Base-by-base conservation (phyloP, 176 grass and related monocot species). In the Bothriochloa decipiens region DNA sequence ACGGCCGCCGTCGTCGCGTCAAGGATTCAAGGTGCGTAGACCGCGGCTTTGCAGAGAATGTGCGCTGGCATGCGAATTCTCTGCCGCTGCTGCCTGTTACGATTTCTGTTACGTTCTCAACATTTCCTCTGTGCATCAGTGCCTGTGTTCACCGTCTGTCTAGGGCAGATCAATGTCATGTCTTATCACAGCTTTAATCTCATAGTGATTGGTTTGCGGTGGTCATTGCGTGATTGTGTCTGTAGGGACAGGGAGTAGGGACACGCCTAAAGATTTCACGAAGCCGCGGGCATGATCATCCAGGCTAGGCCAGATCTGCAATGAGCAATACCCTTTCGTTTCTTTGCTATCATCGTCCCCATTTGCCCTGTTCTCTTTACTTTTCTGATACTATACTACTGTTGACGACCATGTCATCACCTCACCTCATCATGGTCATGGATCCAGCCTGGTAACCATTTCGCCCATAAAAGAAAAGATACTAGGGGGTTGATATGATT, bases 391-490 rank as follows among this genome's bases (percentile, higher is more conserved):
- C n/a, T 72, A 70, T 18, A 11, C 8, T 62, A 11, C 6, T 62
- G 7, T 2, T 26, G 69, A 27, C 74, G 68, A 57, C 65, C 85
- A 80, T 43, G 68, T 26, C 86, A 62, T 72, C 75, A 12, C 26
- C 7, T 49, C 74, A 12, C 55, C 58, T 62, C 66, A 22, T 45
- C 55, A 32, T 70, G 80, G 64, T 74, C 55, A 65, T 86, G 63
- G 77, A 86, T 78, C 82, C 84, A 70, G 69, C 65, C 84, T 88
- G 82, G 82, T 88, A 28, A 41, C 33, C 76, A 43, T 32, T 47
- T 70, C 23, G 11, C 47, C 49, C 14, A 15, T 4, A 35, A 42
- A 16, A 25, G 4, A 16, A 80, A n/a, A 47, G 1, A 75, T 1
- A 40, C 11, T 23, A 37, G n/a, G 9, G 16, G 2, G 4, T 16